phyloP scores from a whole-genome alignment of 208 protist species.

The Phytomonas sp. region DNA sequence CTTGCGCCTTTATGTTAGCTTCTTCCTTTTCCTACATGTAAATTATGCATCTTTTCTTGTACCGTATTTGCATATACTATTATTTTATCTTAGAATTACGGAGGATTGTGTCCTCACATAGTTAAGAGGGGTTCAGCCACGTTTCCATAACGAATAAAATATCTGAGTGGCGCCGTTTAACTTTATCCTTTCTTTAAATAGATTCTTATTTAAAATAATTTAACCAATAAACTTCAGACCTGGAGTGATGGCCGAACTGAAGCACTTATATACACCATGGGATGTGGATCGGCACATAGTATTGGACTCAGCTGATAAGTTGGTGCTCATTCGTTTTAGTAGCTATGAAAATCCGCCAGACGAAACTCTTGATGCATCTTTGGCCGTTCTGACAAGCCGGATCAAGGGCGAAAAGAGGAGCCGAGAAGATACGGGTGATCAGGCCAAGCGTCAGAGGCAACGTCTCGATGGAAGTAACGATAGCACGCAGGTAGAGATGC shows the following conservation, averaged over 20 bases:
- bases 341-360: conserved; percentile 30
- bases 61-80: not conserved
- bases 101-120: not conserved
- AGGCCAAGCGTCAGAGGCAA: not conserved
- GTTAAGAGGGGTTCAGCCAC: not conserved
- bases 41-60: not conserved
- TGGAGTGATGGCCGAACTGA: conserved; percentile 28
- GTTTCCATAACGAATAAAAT: not conserved
- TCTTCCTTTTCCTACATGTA: not conserved
- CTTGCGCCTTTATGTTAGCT: not conserved
- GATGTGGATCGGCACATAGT: conserved; percentile 84
- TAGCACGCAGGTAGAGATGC: not conserved
- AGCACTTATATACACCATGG: conserved; percentile 59
- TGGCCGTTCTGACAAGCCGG: conserved; percentile 52
- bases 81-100: not conserved
- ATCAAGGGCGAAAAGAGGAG: not conserved
- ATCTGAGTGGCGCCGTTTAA: not conserved
- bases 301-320: conserved; percentile 68
- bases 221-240: not conserved
- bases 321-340: conserved; percentile 76
- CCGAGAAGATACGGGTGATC: not conserved
- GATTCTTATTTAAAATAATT: not conserved
- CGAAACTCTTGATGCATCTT: conserved; percentile 79
- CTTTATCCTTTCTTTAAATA: not conserved
- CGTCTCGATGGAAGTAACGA: not conserved